These are phyloP conservation scores for Barnettozyma hawaiiensis DNA, from an alignment of 1,139 yeast genomes.

Conservation along the genomic window DNA sequence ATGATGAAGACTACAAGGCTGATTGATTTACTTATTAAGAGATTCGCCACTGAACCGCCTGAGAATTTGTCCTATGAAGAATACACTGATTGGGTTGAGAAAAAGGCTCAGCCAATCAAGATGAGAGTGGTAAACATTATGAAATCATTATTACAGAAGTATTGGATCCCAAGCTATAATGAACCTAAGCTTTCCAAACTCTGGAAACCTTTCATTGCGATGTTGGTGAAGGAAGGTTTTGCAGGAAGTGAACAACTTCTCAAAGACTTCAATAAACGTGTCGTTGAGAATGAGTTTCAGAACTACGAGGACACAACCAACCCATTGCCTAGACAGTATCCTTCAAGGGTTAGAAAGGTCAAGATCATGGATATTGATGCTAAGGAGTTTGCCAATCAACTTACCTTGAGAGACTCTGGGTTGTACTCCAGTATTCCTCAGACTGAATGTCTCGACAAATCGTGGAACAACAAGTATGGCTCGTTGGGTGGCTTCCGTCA, in stretches of 20 bases:
- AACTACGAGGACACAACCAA: not conserved
- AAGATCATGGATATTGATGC: conserved; percentile 68
- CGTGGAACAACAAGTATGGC: conserved; percentile 71
- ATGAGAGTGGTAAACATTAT: conserved; percentile 64
- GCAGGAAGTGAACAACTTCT: conserved; percentile 36
- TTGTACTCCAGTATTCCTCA: conserved; percentile 63
- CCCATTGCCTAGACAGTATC: conserved; percentile 7
- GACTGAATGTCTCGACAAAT: conserved; percentile 72
- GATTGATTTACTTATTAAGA: conserved; percentile 51
- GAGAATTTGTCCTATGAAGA: conserved; percentile 84
- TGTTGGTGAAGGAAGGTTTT: conserved; percentile 40
- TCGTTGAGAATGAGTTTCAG: conserved; percentile 10
- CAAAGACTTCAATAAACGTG: conserved; percentile 26
- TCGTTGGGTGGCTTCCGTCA: conserved; percentile 44
- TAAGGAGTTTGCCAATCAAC: conserved; percentile 74
- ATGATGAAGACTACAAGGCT: conserved; percentile 68
- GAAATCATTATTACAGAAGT: conserved; percentile 64
- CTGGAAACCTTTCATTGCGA: conserved; percentile 54
- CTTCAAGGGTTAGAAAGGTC: conserved; percentile 31
- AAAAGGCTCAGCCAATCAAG: conserved; percentile 62
- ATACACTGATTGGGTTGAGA: conserved; percentile 72
- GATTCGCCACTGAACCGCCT: conserved; percentile 78
- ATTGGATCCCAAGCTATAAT: conserved; percentile 69
- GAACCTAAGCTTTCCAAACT: conserved; percentile 44
- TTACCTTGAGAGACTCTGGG: conserved; percentile 73